Conservation (phyloP, 768 basidiomycete genomes). For the Amanita rubescens region DNA sequence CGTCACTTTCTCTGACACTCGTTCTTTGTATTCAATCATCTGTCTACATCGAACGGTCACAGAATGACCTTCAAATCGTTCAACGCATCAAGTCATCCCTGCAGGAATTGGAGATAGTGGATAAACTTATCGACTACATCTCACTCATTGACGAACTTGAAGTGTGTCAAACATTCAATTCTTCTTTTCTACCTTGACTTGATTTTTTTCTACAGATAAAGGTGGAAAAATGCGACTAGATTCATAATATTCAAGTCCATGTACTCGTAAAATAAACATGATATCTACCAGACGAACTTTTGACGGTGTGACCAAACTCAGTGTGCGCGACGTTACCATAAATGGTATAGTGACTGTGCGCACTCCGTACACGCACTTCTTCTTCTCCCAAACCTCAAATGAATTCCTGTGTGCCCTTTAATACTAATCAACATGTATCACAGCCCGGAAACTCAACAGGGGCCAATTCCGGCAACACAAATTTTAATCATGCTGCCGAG, state of each 20-base stretch:
- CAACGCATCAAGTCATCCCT: neutral
- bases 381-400: neutral
- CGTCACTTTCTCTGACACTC: neutral
- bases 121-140: neutral
- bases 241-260: neutral
- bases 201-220: neutral
- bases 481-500: neutral
- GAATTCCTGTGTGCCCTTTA: neutral
- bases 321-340: neutral
- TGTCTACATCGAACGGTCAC: neutral
- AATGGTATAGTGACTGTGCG: neutral
- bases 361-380: neutral
- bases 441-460: neutral
- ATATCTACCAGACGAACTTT: no score
- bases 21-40: neutral
- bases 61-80: neutral
- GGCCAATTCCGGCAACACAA: neutral
- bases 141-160: neutral
- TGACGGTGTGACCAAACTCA: no score
- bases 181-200: neutral
- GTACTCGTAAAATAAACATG: no score
- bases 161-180: neutral
- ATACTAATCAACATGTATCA: neutral
- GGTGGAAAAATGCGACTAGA: neutral
- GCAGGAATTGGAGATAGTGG: neutral